Evolutionary conservation across 768 basidiomycete species (phyloP).

Genomic region (Amanita rubescens): DNA sequence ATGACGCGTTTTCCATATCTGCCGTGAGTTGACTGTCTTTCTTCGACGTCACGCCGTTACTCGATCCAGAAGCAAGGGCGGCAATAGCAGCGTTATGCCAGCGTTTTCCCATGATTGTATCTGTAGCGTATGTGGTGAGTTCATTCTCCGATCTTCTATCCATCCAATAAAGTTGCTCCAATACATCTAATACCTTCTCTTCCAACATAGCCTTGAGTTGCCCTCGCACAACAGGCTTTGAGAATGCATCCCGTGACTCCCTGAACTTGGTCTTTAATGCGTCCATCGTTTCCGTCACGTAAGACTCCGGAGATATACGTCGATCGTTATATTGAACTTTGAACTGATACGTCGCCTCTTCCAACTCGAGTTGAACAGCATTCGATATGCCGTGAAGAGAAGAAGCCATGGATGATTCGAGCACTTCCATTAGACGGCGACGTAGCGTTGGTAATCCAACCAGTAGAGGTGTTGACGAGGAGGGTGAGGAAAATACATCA

Average conservation of each 20-base stretch:
- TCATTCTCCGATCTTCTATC: constrained; percentile 59
- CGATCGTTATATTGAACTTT: constrained; percentile 98
- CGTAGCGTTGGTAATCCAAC: constrained; percentile 89
- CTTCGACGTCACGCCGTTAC: not conserved
- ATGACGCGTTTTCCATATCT: constrained; percentile 73
- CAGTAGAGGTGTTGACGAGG: constrained; percentile 49
- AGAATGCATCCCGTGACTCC: constrained; percentile 77
- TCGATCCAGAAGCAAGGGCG: not conserved
- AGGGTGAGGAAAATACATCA: constrained; percentile 53
- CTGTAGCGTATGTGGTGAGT: constrained; percentile 4
- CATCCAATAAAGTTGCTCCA: constrained; percentile 96
- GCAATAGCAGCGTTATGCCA: not conserved
- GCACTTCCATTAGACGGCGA: constrained; percentile 88
- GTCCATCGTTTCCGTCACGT: constrained; percentile 97
- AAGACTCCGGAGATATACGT: constrained; percentile 89
- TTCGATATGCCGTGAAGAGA: constrained; percentile 95
- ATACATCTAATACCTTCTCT: constrained; percentile 93
- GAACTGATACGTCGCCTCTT: constrained; percentile 97
- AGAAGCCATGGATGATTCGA: constrained; percentile 96
- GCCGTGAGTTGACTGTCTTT: constrained; percentile 30
- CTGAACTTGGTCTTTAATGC: constrained; percentile 85
- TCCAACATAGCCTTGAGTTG: constrained; percentile 92
- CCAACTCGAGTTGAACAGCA: constrained; percentile 93
- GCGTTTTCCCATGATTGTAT: constrained; percentile 1
- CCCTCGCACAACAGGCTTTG: constrained; percentile 78